Evolutionary conservation across 202 grass and related monocot species (phyloP).

Genomic region (Setaria italica): DNA sequence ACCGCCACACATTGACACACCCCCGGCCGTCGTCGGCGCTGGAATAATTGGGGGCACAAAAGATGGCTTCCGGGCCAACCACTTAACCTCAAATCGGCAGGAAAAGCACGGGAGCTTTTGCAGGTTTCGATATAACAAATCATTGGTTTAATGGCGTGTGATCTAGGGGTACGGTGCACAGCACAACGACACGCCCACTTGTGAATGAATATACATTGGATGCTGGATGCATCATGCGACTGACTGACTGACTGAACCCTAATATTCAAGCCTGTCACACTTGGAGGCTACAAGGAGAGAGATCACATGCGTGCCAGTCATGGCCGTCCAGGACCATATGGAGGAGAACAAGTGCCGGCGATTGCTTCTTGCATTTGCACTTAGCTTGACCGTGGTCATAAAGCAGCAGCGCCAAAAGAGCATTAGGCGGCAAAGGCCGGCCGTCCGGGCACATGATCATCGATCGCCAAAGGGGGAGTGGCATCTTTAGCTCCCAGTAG

Average conservation of each 20-base stretch:
- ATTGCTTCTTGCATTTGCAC: too few species aligned
- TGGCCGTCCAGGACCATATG: neutral
- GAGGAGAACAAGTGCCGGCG: neutral
- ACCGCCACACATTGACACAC: conserved; percentile 16
- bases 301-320: conserved; percentile 41
- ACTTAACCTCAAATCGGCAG: conserved; percentile 29
- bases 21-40: neutral
- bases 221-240: neutral
- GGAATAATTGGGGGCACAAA: conserved; percentile 32
- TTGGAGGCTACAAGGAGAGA: conserved; percentile 43
- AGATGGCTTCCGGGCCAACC: conserved; percentile 30
- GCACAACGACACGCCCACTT: neutral
- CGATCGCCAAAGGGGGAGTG: neutral
- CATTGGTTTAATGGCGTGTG: neutral
- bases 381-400: neutral
- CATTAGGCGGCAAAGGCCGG: conserved; percentile 5
- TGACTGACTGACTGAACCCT: neutral
- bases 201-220: neutral
- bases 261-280: conserved; percentile 34
- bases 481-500: neutral
- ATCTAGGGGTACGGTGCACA: neutral
- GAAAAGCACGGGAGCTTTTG: conserved; percentile 29
- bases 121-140: conserved; percentile 26
- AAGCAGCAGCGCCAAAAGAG: neutral
- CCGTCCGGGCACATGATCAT: neutral